Conservation (phyloP, 371 early-diverging fungal genomes). For the Synchytrium microbalum region DNA sequence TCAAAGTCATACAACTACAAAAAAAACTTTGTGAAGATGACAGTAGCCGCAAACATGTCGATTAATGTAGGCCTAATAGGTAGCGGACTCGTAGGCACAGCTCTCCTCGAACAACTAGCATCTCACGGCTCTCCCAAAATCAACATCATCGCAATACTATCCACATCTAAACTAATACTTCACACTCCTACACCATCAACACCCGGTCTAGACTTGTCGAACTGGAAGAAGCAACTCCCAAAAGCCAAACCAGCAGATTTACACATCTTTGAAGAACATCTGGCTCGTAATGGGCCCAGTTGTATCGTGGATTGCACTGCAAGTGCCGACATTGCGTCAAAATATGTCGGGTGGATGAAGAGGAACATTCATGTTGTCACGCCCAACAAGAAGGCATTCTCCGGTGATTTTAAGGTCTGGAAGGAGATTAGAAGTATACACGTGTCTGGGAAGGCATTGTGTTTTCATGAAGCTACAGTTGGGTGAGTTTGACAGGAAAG, state of each 20-base stretch:
- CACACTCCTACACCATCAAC: constrained; percentile 27
- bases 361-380: constrained; percentile 83
- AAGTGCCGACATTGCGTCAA: constrained; percentile 62
- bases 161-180: constrained; percentile 61
- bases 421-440: constrained; percentile 45
- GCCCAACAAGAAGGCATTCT: constrained; percentile 96
- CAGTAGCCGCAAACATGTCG: background rate
- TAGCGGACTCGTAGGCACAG: constrained; percentile 88
- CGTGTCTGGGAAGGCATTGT: constrained; percentile 28
- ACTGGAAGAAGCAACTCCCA: constrained; percentile 16
- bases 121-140: constrained; percentile 5
- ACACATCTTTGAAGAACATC: constrained; percentile 38
- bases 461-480: constrained; percentile 90
- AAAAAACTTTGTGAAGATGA: too few relatives aligned
- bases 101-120: constrained; percentile 65
- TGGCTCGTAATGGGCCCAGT: constrained; percentile 12
- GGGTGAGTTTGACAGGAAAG: constrained; percentile 58
- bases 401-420: constrained; percentile 60
- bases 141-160: constrained; percentile 38
- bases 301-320: constrained; percentile 88
- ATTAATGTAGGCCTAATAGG: constrained; percentile 78
- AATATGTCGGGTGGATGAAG: constrained; percentile 75
- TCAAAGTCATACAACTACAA: too few relatives aligned
- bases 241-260: constrained; percentile 36
- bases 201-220: constrained; percentile 23